phyloP scores from a whole-genome alignment of 2,329 filamentous ascomycete genomes.

The Talaromyces sp. region DNA sequence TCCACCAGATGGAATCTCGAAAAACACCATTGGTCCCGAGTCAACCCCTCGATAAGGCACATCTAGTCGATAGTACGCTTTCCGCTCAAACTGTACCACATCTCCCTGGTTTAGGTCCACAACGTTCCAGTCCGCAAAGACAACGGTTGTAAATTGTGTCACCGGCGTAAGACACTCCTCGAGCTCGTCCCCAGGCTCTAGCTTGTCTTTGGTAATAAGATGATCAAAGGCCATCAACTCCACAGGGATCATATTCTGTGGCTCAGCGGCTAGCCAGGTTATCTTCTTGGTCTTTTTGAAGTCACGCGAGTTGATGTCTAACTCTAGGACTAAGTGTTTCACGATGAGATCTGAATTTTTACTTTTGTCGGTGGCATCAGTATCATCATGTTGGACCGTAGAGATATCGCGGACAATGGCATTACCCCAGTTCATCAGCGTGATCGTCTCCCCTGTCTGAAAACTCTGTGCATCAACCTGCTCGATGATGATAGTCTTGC shows the following conservation, averaged over 20 bases:
- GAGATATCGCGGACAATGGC: slow-evolving; percentile 46
- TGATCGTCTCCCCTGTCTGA: slow-evolving; percentile 81
- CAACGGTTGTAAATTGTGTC: slow-evolving; percentile 68
- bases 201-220: slow-evolving; percentile 88
- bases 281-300: slow-evolving; percentile 83
- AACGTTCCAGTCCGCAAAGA: slow-evolving; percentile 75
- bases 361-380: too few species aligned
- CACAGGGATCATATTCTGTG: slow-evolving; percentile 67
- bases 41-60: slow-evolving; percentile 44
- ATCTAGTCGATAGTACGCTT: slow-evolving; percentile 87
- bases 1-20: slow-evolving; percentile 62
- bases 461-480: slow-evolving; percentile 80
- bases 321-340: not conserved
- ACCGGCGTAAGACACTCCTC: slow-evolving; percentile 74
- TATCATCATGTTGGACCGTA: slow-evolving; percentile 24
- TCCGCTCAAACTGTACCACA: slow-evolving; percentile 90
- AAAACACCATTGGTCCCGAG: slow-evolving; percentile 57
- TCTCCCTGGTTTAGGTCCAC: slow-evolving; percentile 72
- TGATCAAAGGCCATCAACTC: slow-evolving; percentile 93
- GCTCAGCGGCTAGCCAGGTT: slow-evolving; percentile 75
- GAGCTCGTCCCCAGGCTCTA: slow-evolving; percentile 78
- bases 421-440: slow-evolving; percentile 89
- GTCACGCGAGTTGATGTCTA: not conserved
- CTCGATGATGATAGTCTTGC: slow-evolving; percentile 67
- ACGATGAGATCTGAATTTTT: not conserved